Evolutionary conservation across 225 moss, liverwort and hornwort genomes (phyloP).

Genomic region (Ulota crispa): DNA sequence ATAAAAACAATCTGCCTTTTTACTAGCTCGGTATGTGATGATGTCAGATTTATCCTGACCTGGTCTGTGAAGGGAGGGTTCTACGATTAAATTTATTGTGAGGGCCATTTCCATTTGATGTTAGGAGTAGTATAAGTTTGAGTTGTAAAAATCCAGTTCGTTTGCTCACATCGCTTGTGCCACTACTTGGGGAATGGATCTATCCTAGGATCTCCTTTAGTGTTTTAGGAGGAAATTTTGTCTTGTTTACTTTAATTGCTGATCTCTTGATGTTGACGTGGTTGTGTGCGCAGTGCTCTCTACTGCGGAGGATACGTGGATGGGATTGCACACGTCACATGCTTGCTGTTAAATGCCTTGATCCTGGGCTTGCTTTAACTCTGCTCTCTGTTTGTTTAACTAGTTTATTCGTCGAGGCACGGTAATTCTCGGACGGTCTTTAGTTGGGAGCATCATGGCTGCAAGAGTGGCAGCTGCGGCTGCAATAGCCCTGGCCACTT

Average conservation of each 20-base stretch:
- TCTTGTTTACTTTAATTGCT: not conserved
- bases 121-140: not conserved
- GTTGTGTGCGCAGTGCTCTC: constrained; percentile 11
- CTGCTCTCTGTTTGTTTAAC: not conserved
- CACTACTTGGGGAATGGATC: not conserved
- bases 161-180: not conserved
- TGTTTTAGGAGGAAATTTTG: not conserved
- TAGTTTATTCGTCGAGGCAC: constrained; percentile 19
- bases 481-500: constrained; percentile 46
- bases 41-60: not conserved
- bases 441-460: constrained; percentile 41
- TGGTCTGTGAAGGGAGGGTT: not conserved
- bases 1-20: not conserved
- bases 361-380: constrained; percentile 22
- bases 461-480: constrained; percentile 59
- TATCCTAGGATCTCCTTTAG: constrained; percentile 1
- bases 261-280: constrained; percentile 15
- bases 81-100: not conserved
- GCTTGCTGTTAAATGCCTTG: constrained; percentile 10
- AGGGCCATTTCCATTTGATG: not conserved
- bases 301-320: constrained; percentile 32
- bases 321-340: constrained; percentile 18
- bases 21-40: not conserved
- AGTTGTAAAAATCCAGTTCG: not conserved
- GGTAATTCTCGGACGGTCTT: not conserved